These are phyloP conservation scores for Bassia scoparia DNA, from an alignment of 148 eudicot species.

Conservation along the genomic window DNA sequence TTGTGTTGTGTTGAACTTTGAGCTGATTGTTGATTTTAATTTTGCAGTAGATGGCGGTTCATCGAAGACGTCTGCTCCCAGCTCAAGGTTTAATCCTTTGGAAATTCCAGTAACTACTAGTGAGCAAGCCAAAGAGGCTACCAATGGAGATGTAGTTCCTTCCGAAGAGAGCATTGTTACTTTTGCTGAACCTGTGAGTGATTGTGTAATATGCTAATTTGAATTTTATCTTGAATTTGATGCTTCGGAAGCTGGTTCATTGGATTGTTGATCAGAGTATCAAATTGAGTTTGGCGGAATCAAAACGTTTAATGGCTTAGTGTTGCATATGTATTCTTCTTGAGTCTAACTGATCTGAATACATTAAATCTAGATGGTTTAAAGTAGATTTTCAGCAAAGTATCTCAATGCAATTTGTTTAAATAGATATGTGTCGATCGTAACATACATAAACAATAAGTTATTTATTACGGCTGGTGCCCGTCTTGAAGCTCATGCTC, in stretches of 20 bases:
- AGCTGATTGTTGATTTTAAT: neutral
- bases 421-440: too few species aligned
- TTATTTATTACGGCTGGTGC: too few species aligned
- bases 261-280: neutral
- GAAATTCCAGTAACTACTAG: constrained; percentile 47
- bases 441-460: too few species aligned
- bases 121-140: constrained; percentile 44
- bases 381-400: too few species aligned
- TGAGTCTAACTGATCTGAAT: too few species aligned
- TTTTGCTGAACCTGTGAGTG: constrained; percentile 33
- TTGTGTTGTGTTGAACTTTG: neutral
- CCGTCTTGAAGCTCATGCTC: neutral
- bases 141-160: constrained; percentile 32
- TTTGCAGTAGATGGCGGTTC: constrained; percentile 45
- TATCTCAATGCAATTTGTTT: too few species aligned
- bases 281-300: too few species aligned
- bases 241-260: neutral
- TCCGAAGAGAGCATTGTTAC: constrained; percentile 32
- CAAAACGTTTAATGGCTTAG: neutral
- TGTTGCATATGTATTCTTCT: too few species aligned
- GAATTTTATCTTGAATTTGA: constrained; percentile 1
- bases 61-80: constrained; percentile 29
- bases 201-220: constrained; percentile 16
- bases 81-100: constrained; percentile 34
- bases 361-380: too few species aligned